A percentile compares a stretch with the other conserved stretches of the same genome.
Evolutionary conservation across 225 moss, liverwort and hornwort genomes (phyloP).

Genomic region (Marchantia polymorpha): DNA sequence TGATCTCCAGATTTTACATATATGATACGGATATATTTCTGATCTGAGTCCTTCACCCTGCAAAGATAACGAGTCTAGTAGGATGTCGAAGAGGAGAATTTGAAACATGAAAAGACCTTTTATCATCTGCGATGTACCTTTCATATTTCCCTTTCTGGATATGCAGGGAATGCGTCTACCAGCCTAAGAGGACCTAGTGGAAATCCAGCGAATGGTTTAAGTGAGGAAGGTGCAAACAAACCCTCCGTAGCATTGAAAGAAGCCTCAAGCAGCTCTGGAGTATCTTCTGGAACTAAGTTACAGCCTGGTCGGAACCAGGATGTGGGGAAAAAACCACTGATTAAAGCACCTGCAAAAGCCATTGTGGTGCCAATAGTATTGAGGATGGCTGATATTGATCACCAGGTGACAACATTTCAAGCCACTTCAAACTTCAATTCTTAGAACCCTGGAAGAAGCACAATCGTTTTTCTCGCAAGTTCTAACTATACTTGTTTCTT

Average conservation of each 20-base stretch:
- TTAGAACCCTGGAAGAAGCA: not conserved
- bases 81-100: too few species aligned
- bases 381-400: slow-evolving; percentile 85
- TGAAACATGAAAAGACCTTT: too few species aligned
- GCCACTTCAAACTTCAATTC: not conserved
- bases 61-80: too few species aligned
- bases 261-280: slow-evolving; percentile 18
- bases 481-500: not conserved
- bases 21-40: too few species aligned
- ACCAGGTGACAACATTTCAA: slow-evolving; percentile 51
- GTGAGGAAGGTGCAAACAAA: slow-evolving; percentile 9
- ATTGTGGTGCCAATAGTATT: slow-evolving; percentile 94
- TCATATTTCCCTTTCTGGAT: not conserved
- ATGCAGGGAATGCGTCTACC: slow-evolving; percentile 4
- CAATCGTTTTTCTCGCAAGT: not conserved
- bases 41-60: too few species aligned
- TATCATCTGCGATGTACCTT: not conserved
- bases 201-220: slow-evolving; percentile 5
- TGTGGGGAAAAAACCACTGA: slow-evolving; percentile 11
- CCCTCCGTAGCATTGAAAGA: slow-evolving; percentile 1
- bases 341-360: slow-evolving; percentile 50
- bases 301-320: slow-evolving; percentile 14
- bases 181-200: not conserved
- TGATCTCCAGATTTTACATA: too few species aligned
- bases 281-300: not conserved